Evolutionary conservation across 1,139 yeast genomes (phyloP).

Genomic region (Scheffersomyces titani): DNA sequence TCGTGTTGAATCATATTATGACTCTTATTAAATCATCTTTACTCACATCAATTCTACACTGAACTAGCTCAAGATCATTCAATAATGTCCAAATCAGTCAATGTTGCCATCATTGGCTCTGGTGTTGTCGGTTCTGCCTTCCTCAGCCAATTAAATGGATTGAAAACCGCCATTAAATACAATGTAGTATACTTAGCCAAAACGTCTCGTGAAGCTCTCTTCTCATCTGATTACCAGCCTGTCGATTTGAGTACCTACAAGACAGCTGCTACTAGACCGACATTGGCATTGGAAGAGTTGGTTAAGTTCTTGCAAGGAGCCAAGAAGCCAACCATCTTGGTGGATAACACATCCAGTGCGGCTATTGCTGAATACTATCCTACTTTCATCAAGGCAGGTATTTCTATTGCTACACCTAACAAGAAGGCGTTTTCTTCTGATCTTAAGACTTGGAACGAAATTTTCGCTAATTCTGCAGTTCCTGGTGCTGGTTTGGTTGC

Average conservation of each 20-base stretch:
- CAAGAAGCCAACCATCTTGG: slow-evolving; percentile 74
- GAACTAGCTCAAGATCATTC: not conserved
- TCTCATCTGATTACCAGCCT: slow-evolving; percentile 69
- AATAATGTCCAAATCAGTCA: slow-evolving; percentile 59
- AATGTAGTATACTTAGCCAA: slow-evolving; percentile 82
- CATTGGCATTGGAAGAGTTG: slow-evolving; percentile 59
- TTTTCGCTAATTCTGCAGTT: slow-evolving; percentile 56
- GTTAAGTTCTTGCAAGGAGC: slow-evolving; percentile 64
- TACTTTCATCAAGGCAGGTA: slow-evolving; percentile 67
- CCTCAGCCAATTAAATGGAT: slow-evolving; percentile 62
- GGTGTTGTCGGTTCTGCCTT: slow-evolving; percentile 96
- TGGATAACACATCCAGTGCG: slow-evolving; percentile 91
- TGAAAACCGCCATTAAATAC: slow-evolving; percentile 59
- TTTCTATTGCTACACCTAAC: slow-evolving; percentile 96
- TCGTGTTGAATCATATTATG: not conserved
- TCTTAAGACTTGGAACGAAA: slow-evolving; percentile 70
- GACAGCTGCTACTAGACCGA: slow-evolving; percentile 48
- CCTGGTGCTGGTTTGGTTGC: slow-evolving; percentile 77
- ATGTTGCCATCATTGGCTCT: slow-evolving; percentile 83
- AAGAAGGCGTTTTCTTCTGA: slow-evolving; percentile 95
- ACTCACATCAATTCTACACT: not conserved
- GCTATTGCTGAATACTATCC: slow-evolving; percentile 78
- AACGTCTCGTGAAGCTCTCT: slow-evolving; percentile 63
- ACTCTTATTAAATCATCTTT: not conserved
- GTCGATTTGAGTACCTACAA: slow-evolving; percentile 65